Percentiles rank a stretch among this genome's conserved stretches.
Evolutionary conservation across 345 rosid species (phyloP).

Genomic region (Clausena lansium): DNA sequence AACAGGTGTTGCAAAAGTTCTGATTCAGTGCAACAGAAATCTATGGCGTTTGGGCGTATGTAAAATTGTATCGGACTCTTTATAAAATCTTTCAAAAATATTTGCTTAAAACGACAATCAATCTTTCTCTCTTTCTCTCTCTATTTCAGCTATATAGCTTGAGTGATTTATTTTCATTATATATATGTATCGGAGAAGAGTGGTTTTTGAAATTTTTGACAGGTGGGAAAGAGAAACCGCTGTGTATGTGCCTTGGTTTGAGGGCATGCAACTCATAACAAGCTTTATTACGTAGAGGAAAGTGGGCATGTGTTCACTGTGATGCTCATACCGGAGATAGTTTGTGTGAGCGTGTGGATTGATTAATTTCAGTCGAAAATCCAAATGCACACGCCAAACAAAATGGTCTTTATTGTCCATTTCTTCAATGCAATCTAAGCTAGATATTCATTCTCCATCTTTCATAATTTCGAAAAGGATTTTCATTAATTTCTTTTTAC

Average conservation of each 20-base stretch:
- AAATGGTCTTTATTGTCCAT: not conserved
- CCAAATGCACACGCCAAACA: not conserved
- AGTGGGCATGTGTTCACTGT: not conserved
- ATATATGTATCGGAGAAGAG: not conserved
- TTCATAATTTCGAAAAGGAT: not conserved
- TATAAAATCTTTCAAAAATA: not conserved
- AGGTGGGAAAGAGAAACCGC: conserved; percentile 8
- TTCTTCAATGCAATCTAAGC: not conserved
- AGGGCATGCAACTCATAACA: not conserved
- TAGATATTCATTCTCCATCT: not conserved
- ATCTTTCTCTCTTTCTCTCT: not conserved
- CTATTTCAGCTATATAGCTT: not conserved
- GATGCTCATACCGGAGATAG: not conserved
- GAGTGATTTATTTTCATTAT: not conserved
- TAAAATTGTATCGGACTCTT: conserved; percentile 5
- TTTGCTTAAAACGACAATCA: conserved; percentile 12
- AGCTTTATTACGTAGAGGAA: not conserved
- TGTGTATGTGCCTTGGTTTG: not conserved
- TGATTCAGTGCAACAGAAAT: conserved; percentile 48
- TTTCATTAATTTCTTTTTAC: not conserved
- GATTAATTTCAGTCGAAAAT: not conserved
- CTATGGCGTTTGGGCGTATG: conserved; percentile 55
- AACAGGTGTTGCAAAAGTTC: conserved; percentile 88
- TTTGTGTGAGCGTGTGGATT: not conserved
- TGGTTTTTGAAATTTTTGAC: conserved; percentile 9